A percentile compares a stretch with the other conserved stretches of the same genome.
Evolutionary conservation across 139 green algal species (phyloP).

Genomic region (Volvox reticuliferus): DNA sequence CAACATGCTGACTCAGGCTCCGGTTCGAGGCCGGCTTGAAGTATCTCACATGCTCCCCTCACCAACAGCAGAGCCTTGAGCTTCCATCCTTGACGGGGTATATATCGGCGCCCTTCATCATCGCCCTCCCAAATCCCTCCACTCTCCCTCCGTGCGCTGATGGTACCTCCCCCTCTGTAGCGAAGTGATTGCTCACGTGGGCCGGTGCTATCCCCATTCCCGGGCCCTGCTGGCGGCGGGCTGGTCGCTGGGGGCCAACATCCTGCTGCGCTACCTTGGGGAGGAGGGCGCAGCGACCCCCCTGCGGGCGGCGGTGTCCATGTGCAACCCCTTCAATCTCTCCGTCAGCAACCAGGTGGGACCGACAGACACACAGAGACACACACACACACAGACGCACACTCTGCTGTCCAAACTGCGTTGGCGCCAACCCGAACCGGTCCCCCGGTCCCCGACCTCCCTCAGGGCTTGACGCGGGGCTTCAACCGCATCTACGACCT

Average conservation of each 20-base stretch:
- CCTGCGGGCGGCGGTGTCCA: constrained; percentile 84
- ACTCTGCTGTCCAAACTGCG: too few species aligned
- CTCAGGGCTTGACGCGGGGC: constrained; percentile 46
- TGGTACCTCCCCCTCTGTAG: background rate
- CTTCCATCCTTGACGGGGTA: too few species aligned
- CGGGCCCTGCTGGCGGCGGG: constrained; percentile 75
- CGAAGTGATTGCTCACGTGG: constrained; percentile 54
- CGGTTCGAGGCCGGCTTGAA: too few species aligned
- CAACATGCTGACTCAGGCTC: too few species aligned
- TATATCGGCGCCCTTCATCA: background rate
- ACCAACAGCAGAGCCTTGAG: too few species aligned
- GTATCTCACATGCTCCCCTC: too few species aligned
- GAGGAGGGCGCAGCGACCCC: constrained; percentile 80
- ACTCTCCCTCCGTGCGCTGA: constrained; percentile 32
- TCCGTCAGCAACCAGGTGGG: constrained; percentile 68
- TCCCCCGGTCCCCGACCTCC: background rate
- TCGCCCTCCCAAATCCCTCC: constrained; percentile 54
- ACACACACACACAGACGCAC: too few species aligned
- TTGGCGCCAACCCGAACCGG: background rate
- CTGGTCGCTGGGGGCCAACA: constrained; percentile 96
- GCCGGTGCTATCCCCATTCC: constrained; percentile 58
- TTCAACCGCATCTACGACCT: constrained; percentile 94
- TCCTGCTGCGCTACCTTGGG: constrained; percentile 83
- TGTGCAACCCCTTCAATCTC: constrained; percentile 97
- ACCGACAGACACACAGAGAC: too few species aligned